These are phyloP conservation scores for Nyssa sinensis DNA, from an alignment of 148 eudicot genomes.

Conservation along the genomic window DNA sequence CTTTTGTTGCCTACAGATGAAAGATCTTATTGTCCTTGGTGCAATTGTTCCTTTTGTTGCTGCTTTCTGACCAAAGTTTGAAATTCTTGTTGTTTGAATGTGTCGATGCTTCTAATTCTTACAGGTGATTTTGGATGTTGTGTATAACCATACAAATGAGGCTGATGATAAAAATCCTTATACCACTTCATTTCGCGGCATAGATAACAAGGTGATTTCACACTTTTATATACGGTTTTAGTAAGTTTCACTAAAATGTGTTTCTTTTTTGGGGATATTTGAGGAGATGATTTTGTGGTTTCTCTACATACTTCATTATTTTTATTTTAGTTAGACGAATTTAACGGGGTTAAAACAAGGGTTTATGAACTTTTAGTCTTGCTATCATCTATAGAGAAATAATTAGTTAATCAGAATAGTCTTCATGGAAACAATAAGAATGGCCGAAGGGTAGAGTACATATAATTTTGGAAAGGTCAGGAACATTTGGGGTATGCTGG, in stretches of 20 bases:
- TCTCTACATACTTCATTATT: not conserved
- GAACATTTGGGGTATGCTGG: not conserved
- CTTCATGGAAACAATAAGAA: not conserved
- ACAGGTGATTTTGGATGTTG: slow-evolving; percentile 98
- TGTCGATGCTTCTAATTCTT: slow-evolving; percentile 18
- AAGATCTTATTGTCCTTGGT: too few relatives aligned
- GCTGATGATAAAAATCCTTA: slow-evolving; percentile 91
- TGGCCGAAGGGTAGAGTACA: not conserved
- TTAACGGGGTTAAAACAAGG: not conserved
- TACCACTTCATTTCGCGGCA: slow-evolving; percentile 94
- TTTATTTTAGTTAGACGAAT: not conserved
- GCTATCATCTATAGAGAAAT: not conserved
- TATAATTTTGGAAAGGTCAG: not conserved
- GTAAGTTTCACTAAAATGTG: not conserved
- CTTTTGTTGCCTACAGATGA: too few relatives aligned
- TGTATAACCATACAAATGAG: slow-evolving; percentile 97
- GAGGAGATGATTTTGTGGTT: not conserved
- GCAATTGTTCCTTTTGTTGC: not conserved
- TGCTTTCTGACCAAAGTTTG: not conserved
- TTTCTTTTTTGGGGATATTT: not conserved
- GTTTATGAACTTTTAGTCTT: not conserved
- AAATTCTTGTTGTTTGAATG: not conserved
- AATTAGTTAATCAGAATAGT: not conserved
- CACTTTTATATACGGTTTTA: not conserved
- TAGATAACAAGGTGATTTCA: slow-evolving; percentile 82